phyloP scores from a whole-genome alignment of 805 yeast species.

The Candida xyloterini region DNA sequence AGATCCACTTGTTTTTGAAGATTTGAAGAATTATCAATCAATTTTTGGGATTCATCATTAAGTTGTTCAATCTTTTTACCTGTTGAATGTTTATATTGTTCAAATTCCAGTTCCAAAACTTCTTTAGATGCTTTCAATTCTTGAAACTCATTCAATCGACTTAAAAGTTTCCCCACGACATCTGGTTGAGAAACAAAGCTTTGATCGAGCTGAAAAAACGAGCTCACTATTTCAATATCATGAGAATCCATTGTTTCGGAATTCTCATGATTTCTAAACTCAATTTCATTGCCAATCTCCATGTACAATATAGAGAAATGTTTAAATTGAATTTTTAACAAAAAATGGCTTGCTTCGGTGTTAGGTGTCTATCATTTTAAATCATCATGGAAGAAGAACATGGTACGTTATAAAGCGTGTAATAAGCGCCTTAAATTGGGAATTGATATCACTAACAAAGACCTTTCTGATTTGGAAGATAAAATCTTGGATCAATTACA shows the following conservation, averaged over 20 bases:
- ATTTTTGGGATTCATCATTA: slow-evolving; percentile 28
- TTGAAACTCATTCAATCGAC: slow-evolving; percentile 34
- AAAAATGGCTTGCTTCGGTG: slow-evolving; percentile 9
- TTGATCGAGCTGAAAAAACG: slow-evolving; percentile 34
- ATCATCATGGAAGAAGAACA: slow-evolving; percentile 6
- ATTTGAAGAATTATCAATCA: slow-evolving; percentile 23
- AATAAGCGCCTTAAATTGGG: not conserved
- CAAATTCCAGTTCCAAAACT: slow-evolving; percentile 37
- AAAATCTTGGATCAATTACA: slow-evolving; percentile 22
- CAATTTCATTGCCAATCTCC: slow-evolving; percentile 4
- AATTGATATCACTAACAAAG: slow-evolving; percentile 11
- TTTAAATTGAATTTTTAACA: not conserved
- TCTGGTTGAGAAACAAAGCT: slow-evolving; percentile 24
- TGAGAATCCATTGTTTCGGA: not conserved
- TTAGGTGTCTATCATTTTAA: slow-evolving; percentile 2
- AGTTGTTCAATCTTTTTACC: slow-evolving; percentile 33
- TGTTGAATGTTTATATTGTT: slow-evolving; percentile 37
- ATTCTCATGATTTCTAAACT: not conserved
- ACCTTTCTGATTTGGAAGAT: slow-evolving; percentile 27
- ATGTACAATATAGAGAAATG: slow-evolving; percentile 1
- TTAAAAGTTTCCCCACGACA: slow-evolving; percentile 28
- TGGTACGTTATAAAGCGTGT: slow-evolving; percentile 6
- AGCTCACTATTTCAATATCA: slow-evolving; percentile 25
- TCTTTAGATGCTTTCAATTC: slow-evolving; percentile 37
- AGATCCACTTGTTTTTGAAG: slow-evolving; percentile 22